Base-by-base conservation (phyloP, 768 basidiomycete species). In the Clavaria fumosa region DNA sequence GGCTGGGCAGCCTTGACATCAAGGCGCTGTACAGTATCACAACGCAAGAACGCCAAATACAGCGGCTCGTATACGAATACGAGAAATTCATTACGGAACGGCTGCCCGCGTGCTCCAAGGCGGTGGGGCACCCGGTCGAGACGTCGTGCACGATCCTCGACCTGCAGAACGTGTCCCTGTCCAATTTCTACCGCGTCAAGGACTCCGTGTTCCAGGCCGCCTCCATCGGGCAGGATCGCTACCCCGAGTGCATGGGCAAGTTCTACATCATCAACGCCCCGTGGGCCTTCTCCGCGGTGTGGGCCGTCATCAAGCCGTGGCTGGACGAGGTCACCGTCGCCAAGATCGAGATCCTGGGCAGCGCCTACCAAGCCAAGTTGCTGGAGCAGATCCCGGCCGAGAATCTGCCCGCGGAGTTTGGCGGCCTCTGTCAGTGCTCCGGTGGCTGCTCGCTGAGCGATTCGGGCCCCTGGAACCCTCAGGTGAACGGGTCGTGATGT, bases 201-300 rank as follows among this genome's bases (percentile, higher is more conserved):
- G 82, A 85, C 59, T 93, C 89, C 64, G 81, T 97, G 30, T 69
- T 66, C 43, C 57, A 70, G 15, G 83, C 89, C 0, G 62, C 80
- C 0, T 52, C 55, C 19, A 78, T 99, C 56, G 85, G 86, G 7
- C 90, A 95, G 57, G 72, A 95, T 62, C 68, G 81, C 46, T 97
- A 90, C 57, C 85, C 89, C 1, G 86, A 93, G 57, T 75, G 69
- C 46, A 88, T 96, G 93, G 93, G 93, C 63, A 86, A 84, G 54
- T 96, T 99, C 66, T 99, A 85, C 67, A 90, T 97, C 69, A 83
- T 95, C 70, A 96, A 97, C 52, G 84, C 88, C 0, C 93, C 93
- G 0, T 96, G 81, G 77, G 69, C 75, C 36, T 99, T 99, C 64
- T 70, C 72, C 35, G 70, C 79, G 26, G 81, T 93, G 15, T 99